phyloP scores from a whole-genome alignment of 1,139 yeast genomes.

The Candida mesenterica region DNA sequence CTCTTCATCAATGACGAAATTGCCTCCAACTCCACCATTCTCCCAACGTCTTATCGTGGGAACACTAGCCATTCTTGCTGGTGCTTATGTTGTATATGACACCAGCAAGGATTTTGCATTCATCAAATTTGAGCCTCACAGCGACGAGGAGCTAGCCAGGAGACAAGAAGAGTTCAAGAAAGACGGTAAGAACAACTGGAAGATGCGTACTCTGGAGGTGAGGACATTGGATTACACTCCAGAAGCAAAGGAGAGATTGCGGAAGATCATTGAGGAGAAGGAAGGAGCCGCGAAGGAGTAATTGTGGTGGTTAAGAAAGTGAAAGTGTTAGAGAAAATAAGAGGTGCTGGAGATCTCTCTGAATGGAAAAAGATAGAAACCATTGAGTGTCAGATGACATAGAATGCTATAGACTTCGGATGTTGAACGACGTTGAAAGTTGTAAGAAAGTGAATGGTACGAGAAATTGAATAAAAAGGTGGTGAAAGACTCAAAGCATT shows the following conservation, averaged over 20 bases:
- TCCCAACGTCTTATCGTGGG: conserved; percentile 36
- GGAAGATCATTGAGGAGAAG: conserved; percentile 22
- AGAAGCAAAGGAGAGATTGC: conserved; percentile 39
- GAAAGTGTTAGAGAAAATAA: too few relatives aligned
- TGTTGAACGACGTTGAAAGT: too few relatives aligned
- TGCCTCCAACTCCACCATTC: conserved; percentile 37
- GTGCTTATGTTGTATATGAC: conserved; percentile 32
- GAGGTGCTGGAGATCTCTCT: too few relatives aligned
- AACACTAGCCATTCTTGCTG: conserved; percentile 35
- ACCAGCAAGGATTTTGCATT: conserved; percentile 42
- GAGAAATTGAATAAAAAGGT: too few relatives aligned
- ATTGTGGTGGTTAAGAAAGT: too few relatives aligned
- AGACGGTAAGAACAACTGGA: conserved; percentile 31
- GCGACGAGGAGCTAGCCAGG: conserved; percentile 40
- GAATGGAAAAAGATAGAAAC: too few relatives aligned
- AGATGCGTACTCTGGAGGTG: conserved; percentile 33
- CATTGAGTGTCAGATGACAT: too few relatives aligned
- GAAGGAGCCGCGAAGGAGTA: conserved; percentile 10
- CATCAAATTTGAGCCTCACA: conserved; percentile 39
- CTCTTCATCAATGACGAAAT: neutral
- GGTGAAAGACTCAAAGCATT: too few relatives aligned
- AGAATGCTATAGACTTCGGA: too few relatives aligned
- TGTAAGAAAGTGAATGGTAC: too few relatives aligned
- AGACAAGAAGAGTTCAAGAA: conserved; percentile 20
- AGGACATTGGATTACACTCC: conserved; percentile 44